Evolutionary conservation across 2,329 filamentous ascomycete species (phyloP).

Genomic region (Teratosphaeria viscida): DNA sequence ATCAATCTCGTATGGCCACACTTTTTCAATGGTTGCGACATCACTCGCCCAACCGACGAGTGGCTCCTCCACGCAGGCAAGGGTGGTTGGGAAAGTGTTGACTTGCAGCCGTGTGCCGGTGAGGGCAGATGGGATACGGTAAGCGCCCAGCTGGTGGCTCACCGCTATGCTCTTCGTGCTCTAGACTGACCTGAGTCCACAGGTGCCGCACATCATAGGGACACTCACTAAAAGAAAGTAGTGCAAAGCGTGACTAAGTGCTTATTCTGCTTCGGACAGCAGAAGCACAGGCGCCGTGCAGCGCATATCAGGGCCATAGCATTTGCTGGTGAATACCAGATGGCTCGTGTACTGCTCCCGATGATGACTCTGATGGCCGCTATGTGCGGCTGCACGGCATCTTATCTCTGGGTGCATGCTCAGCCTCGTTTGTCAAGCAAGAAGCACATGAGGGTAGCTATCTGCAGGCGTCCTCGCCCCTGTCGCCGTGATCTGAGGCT

Average conservation of each 20-base stretch:
- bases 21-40: slow-evolving; percentile 26
- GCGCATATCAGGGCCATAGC: not conserved
- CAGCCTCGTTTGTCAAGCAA: not conserved
- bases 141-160: not conserved
- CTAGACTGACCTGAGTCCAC: not conserved
- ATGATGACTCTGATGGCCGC: too few relatives aligned
- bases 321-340: not conserved
- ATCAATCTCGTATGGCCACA: slow-evolving; percentile 27
- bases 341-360: too few relatives aligned
- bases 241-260: not conserved
- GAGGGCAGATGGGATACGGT: slow-evolving; percentile 25
- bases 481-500: not conserved
- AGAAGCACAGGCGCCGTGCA: not conserved
- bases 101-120: slow-evolving; percentile 18
- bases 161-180: not conserved
- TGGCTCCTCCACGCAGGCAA: slow-evolving; percentile 25
- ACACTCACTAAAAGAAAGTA: slow-evolving; percentile 13
- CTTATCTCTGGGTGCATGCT: not conserved
- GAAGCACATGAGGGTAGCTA: not conserved
- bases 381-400: not conserved
- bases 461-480: not conserved
- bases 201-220: slow-evolving; percentile 24
- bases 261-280: not conserved
- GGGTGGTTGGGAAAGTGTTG: slow-evolving; percentile 22
- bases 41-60: slow-evolving; percentile 26